These are phyloP conservation scores for Athelia psychrophila DNA, from an alignment of 1,284 basidiomycete genomes.

Conservation along the genomic window DNA sequence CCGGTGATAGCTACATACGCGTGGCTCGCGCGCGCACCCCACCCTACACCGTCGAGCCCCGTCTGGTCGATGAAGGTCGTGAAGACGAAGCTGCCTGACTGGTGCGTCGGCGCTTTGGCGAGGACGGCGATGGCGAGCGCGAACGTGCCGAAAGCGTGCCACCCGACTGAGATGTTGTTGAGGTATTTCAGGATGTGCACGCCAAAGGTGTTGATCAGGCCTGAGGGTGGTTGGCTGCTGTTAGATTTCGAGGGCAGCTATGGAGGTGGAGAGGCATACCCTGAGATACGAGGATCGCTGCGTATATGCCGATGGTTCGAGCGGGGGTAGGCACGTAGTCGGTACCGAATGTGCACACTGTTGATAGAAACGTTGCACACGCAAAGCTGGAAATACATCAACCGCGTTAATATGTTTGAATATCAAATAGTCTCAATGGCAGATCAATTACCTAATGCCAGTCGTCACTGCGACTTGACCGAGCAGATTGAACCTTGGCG, in stretches of 20 bases:
- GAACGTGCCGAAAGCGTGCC: slow-evolving; percentile 70
- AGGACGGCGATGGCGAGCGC: slow-evolving; percentile 65
- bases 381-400: slow-evolving; percentile 49
- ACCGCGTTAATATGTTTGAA: not conserved
- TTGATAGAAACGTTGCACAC: slow-evolving; percentile 67
- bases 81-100: slow-evolving; percentile 69
- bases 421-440: not conserved
- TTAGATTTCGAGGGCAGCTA: not conserved
- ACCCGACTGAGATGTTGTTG: slow-evolving; percentile 71
- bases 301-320: slow-evolving; percentile 70
- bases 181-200: slow-evolving; percentile 61
- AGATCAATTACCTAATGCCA: slow-evolving; percentile 51
- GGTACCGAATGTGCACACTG: slow-evolving; percentile 55
- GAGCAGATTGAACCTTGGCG: slow-evolving; percentile 69
- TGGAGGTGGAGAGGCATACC: slow-evolving; percentile 22
- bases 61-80: slow-evolving; percentile 68
- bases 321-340: slow-evolving; percentile 53
- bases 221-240: slow-evolving; percentile 13
- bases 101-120: slow-evolving; percentile 66
- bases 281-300: slow-evolving; percentile 64
- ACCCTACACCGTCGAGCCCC: slow-evolving; percentile 55
- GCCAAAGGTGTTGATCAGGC: slow-evolving; percentile 72
- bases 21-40: slow-evolving; percentile 63
- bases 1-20: slow-evolving; percentile 72
- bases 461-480: slow-evolving; percentile 78